Evolutionary conservation across 2,329 filamentous ascomycete genomes (phyloP), one percentile per base, ranked within the genome.

Genomic region (Aphanoascus verrucosus): DNA sequence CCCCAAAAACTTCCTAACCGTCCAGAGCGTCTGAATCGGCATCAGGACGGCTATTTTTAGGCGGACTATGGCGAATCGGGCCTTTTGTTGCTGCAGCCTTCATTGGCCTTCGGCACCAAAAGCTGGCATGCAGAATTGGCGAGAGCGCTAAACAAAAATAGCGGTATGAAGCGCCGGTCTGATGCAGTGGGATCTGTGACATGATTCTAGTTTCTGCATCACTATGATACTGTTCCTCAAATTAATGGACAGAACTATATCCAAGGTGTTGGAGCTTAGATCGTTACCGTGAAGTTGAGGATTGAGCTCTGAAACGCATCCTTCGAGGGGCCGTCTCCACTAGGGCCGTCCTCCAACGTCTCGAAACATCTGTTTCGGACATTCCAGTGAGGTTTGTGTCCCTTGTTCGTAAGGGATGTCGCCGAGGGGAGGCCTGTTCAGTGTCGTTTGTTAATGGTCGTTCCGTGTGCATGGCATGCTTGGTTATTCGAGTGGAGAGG

Each of bases 71-170:
- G 31, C 17, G 14, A 8, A 15, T 17, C 9, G n/a, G 15, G 45
- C 32, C 17, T 37, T 17, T 47, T 11, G 20, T 20, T 49, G 19
- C 46, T 40, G 46, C 46, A 38, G 35, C 19, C 12, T 9, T 17
- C 17, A 49, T 49, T 49, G 46, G 46, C 35, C 46, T 15, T 20
- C 12, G 14, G 32, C 34, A 11, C 46, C 23, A 31, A 7, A 12
- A 31, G 17, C 40, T 47, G 32, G 23, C 34, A 14, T 46, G 37
- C 50, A 53, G 42, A 32, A n/a, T 12, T 38, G 37, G 50, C 41
- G 37, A 45, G 28, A n/a, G 32, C 42, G 34, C 32, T 53, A 35
- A 51, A 20, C 17, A 51, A 51, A 51, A 51, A 51, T 51, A 51
- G 49, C 37, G 49, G 49, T 31, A 20, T 15, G 28, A 51, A 51